phyloP scores from a whole-genome alignment of 768 basidiomycete species.

The Russula compacta region DNA sequence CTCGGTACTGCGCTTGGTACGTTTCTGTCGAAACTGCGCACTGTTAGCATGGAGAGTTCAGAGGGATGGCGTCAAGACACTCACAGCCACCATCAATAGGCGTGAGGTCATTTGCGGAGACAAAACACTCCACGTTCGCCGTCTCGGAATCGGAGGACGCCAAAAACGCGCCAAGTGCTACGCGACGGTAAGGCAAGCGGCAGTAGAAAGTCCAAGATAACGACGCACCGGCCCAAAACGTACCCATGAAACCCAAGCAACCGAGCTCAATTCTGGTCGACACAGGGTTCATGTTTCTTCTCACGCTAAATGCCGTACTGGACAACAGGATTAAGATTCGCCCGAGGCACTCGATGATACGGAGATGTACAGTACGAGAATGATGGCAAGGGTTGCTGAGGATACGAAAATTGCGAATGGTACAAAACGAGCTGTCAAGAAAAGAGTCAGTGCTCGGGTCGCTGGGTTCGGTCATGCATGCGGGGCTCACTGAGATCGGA shows the following conservation, averaged over 20 bases:
- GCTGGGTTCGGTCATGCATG: background rate
- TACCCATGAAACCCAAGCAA: constrained; percentile 58
- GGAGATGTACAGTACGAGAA: constrained; percentile 51
- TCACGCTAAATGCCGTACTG: constrained; percentile 57
- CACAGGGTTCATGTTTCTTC: constrained; percentile 64
- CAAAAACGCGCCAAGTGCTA: constrained; percentile 68
- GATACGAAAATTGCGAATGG: constrained; percentile 81
- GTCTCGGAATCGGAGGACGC: constrained; percentile 66
- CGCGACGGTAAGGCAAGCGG: background rate
- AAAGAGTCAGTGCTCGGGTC: background rate
- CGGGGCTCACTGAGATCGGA: constrained; percentile 67
- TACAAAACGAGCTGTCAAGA: constrained; percentile 64
- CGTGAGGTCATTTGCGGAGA: constrained; percentile 41
- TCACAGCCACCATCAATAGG: constrained; percentile 58
- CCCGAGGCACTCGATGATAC: background rate
- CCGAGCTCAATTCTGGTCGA: constrained; percentile 70
- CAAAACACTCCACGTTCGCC: constrained; percentile 77
- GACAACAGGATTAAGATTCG: background rate
- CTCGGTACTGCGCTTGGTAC: constrained; percentile 83
- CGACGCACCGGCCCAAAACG: constrained; percentile 69
- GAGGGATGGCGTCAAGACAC: constrained; percentile 25
- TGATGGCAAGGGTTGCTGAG: constrained; percentile 56
- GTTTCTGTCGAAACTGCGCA: constrained; percentile 69
- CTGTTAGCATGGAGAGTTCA: background rate
- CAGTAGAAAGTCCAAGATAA: background rate